Evolutionary conservation across 2,329 filamentous ascomycete genomes (phyloP), one percentile per base, ranked within the genome.

Genomic region (Exophiala sp.): DNA sequence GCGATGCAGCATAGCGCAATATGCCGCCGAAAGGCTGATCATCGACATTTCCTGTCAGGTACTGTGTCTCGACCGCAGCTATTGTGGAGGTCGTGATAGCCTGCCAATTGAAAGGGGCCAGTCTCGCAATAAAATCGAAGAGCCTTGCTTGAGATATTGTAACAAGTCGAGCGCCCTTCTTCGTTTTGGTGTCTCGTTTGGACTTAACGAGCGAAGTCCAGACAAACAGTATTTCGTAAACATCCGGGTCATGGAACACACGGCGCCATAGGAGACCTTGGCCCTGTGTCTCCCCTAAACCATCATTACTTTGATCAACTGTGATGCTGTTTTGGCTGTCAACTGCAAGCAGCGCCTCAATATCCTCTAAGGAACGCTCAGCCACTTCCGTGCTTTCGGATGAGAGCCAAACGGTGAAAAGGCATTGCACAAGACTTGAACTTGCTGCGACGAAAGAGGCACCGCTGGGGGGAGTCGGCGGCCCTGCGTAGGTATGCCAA

Each of bases 71-170:
- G 2, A 81, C 65, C 2, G 79, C 73, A 1, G 71, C 59, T 24
- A 75, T 65, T 52, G 81, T 77, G 4, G 75, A 71, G 9, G 66
- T 68, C 4, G 73, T 69, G 22, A 82, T 69, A 1, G 72, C 66
- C 41, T 70, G 68, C 77, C 79, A 82, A 58, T 80, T 74, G 56
- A 82, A 63, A 1, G 64, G 65, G 3, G 73, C 78, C 6, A 76
- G 70, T 48, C 72, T 73, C 1, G 76, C 72, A 32, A 83, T 63
- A 65, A 80, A 77, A 18, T 78, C 76, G 64, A 83, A 68, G 41
- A 84, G 58, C 43, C 81, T 71, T 16, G 78, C 78, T 62, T 83
- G 80, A 1, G 80, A 76, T 29, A 83, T 68, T 0, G 80, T 80
- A 57, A 45, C 70, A 71, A 57, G 74, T 76, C 56, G 67, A 72